A percentile compares a stretch with the other conserved stretches of the same genome.
phyloP scores from a whole-genome alignment of 140 eudicot species.

The Senecio squalidus region DNA sequence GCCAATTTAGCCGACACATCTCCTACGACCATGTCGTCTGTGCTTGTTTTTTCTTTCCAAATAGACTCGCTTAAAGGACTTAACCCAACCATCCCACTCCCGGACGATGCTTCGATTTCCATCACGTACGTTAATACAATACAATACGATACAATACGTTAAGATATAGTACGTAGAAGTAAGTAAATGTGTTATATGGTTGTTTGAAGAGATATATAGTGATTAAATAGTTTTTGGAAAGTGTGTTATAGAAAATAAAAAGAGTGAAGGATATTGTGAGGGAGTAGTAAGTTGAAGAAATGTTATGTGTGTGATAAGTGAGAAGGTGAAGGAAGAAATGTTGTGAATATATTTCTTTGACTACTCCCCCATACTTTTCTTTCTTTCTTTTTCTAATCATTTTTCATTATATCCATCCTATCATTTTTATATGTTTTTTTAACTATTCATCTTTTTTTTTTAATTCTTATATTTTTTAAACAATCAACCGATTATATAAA shows the following conservation, averaged over 20 bases:
- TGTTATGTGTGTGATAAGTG: constrained; percentile 41
- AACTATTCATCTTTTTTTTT: too few relatives aligned
- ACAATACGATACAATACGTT: too few relatives aligned
- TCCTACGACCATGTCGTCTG: constrained; percentile 47
- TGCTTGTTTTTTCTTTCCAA: constrained; percentile 66
- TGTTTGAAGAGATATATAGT: too few relatives aligned
- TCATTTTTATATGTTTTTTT: too few relatives aligned
- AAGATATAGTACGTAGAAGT: too few relatives aligned
- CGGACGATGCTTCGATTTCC: constrained; percentile 53
- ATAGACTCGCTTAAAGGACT: constrained; percentile 79
- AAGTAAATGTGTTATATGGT: too few relatives aligned
- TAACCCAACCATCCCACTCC: constrained; percentile 44
- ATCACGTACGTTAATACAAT: background rate
- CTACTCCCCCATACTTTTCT: background rate
- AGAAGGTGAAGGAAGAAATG: constrained; percentile 31
- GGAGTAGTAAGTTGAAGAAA: constrained; percentile 25
- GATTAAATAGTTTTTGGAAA: too few relatives aligned
- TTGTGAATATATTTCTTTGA: constrained; percentile 31
- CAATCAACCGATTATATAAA: too few relatives aligned
- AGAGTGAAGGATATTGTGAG: constrained; percentile 15
- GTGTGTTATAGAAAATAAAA: too few relatives aligned
- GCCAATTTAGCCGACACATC: constrained; percentile 89
- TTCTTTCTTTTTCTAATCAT: background rate
- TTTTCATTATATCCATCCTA: too few relatives aligned
- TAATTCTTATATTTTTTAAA: too few relatives aligned